A percentile compares a stretch with the other conserved stretches of the same genome.
Conservation (phyloP, 2,329 filamentous ascomycete genomes). For the Hymenoscyphus infarciens region DNA sequence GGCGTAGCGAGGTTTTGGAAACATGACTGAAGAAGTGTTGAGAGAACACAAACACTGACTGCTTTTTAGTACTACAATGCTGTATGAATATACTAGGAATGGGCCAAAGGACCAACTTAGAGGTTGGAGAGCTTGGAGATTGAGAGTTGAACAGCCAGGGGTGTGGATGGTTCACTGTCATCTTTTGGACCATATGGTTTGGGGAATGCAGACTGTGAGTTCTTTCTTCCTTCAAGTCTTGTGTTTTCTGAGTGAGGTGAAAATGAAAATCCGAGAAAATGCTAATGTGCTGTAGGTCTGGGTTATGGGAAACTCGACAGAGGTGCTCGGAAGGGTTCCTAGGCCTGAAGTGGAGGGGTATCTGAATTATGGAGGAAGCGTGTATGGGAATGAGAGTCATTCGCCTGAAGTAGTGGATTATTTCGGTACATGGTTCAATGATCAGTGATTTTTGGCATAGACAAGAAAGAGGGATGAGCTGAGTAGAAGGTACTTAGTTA, state of each 20-base stretch:
- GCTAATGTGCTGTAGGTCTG: constrained; percentile 20
- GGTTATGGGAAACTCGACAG: constrained; percentile 35
- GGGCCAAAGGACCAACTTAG: constrained; percentile 34
- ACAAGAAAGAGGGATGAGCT: no score
- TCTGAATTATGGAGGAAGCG: constrained; percentile 34
- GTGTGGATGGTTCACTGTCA: constrained; percentile 51
- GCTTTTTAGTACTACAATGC: constrained; percentile 37
- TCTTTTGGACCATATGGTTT: constrained; percentile 46
- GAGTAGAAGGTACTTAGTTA: no score
- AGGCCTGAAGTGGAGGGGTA: constrained; percentile 33
- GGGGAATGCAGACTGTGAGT: constrained; percentile 39
- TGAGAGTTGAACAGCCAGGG: constrained; percentile 44
- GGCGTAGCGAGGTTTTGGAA: neutral
- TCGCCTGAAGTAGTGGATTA: neutral
- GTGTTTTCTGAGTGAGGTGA: no score
- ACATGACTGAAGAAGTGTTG: neutral
- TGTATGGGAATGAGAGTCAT: constrained; percentile 31
- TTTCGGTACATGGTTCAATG: no score
- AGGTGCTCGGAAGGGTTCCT: constrained; percentile 24
- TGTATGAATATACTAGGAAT: constrained; percentile 43
- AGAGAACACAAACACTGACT: no score
- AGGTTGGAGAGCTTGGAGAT: constrained; percentile 51
- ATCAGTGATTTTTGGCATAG: no score
- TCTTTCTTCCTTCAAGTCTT: no score
- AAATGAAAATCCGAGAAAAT: no score